Evolutionary conservation across 2,329 filamentous ascomycete genomes (phyloP), one percentile per base, ranked within the genome.

Genomic region (Hymenoscyphus albidus): DNA sequence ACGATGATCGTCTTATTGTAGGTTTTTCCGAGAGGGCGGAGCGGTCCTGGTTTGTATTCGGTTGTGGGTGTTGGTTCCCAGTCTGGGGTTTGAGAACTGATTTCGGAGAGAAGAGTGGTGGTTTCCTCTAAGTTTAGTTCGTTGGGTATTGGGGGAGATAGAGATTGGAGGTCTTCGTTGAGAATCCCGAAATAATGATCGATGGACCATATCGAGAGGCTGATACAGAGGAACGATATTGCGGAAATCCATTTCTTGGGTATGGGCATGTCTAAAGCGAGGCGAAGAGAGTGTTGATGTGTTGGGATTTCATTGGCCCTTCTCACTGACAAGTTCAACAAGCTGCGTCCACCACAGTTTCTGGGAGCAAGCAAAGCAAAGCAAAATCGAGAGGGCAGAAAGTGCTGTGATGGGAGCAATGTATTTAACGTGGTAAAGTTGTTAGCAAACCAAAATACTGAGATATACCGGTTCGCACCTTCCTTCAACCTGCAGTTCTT

Each of bases 1-100:
- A 70, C 59, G 35, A 72, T 62, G 35, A 72, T 58, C 13, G 62
- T 67, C 59, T 71, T 71, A 0, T 63, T 71, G 48, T 71, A 71
- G 16, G 62, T 56, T 63, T 48, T 59, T 14, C 65, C 68, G 1
- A 62, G 27, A 14, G 68, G 64, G 51, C 67, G 70, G 5, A 65
- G 7, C 7, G 5, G 59, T 5, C 67, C 68, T 10, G 61, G 59
- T 7, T 35, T 48, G 35, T 68, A 69, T 16, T 48, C n/a, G 4
- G 44, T 59, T 32, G 58, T 62, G 14, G 40, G 38, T 7, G 61
- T 58, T 9, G 60, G 55, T 3, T 38, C 13, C 44, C 44, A 54
- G 14, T n/a, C n/a, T 18, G 22, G 27, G 13, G 54, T 14, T 2
- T 14, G 6, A 9, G 27, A 31, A 22, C 12, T 56, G 10, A 32